Evolutionary conservation across 2,329 filamentous ascomycete species (phyloP), one percentile per base, ranked within the genome.

Genomic region (Daldinia sp.): DNA sequence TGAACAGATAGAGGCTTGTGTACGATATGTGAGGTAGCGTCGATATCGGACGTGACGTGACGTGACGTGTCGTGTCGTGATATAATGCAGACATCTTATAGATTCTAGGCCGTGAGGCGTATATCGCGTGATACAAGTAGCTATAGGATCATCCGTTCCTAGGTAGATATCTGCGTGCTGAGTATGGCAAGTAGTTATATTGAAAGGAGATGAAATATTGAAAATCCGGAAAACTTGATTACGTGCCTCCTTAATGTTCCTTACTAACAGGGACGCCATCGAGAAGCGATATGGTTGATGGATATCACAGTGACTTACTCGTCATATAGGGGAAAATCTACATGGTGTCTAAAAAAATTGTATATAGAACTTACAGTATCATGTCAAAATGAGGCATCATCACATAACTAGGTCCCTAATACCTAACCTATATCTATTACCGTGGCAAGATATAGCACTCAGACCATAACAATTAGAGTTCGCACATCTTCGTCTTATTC

Each of bases 1-100:
- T 13, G 18, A 10, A 35, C 33, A 7, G 20, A 23, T 6, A 18
- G 13, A 10, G 33, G 51, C 10, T 35, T 6, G 37, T 10, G 51
- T 23, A 10, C 33, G 33, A 55, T 18, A 18, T 18, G 51, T 13
- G 33, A 55, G 61, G 57, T 41, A 39, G 28, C 44, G 54, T 9
- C 35, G 12, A 37, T 23, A 57, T 23, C 26, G 30, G 53, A 53
- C 48, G 30, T 20, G 28, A 20, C 18, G 20, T 46, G 10, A 46
- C 12, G 12, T 20, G 28, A 20, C 18, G 20, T 46, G 10, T 26
- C 12, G 12, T 23, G 20, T 23, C 20, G 20, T 23, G 20, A 23
- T 23, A 23, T 23, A 23, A 23, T 23, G 20, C 20, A 23, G 20
- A 23, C 20, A 23, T 23, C 23, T 5, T 48, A 3, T 15, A 26